These are phyloP conservation scores for Penicillium crystallinum DNA, from an alignment of 495 filamentous ascomycete species.

Conservation along the genomic window DNA sequence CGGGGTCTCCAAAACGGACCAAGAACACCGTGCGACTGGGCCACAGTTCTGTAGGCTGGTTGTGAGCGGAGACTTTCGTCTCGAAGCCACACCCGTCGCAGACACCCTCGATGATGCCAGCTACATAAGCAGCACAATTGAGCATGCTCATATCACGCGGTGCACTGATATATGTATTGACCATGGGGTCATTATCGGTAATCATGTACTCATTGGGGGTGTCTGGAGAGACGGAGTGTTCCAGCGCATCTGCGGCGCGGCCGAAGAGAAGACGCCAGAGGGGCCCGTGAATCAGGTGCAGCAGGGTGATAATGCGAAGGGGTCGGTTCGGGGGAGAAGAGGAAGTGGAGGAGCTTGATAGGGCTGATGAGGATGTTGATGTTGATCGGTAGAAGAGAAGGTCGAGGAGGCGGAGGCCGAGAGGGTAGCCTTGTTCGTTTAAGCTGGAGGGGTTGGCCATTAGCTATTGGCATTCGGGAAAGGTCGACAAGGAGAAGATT, in stretches of 20 bases:
- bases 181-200: constrained; percentile 90
- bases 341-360: constrained; percentile 67
- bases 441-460: constrained; percentile 49
- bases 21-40: constrained; percentile 93
- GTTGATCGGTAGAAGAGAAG: constrained; percentile 70
- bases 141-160: constrained; percentile 93
- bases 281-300: constrained; percentile 88
- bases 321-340: constrained; percentile 67
- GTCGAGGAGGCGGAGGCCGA: constrained; percentile 91
- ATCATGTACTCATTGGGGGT: constrained; percentile 97
- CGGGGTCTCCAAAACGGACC: constrained; percentile 80
- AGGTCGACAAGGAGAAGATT: neutral
- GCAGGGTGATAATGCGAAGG: constrained; percentile 80
- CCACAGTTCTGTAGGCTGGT: constrained; percentile 79
- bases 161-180: constrained; percentile 87
- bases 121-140: constrained; percentile 94
- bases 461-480: neutral
- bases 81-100: constrained; percentile 89
- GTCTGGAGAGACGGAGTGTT: constrained; percentile 73
- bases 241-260: constrained; percentile 83
- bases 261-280: constrained; percentile 90
- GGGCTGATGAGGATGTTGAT: constrained; percentile 70
- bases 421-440: constrained; percentile 90
- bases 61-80: constrained; percentile 87
- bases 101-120: constrained; percentile 91